Conservation (phyloP, 257 asterid genomes). For the Jacaranda copaia region DNA sequence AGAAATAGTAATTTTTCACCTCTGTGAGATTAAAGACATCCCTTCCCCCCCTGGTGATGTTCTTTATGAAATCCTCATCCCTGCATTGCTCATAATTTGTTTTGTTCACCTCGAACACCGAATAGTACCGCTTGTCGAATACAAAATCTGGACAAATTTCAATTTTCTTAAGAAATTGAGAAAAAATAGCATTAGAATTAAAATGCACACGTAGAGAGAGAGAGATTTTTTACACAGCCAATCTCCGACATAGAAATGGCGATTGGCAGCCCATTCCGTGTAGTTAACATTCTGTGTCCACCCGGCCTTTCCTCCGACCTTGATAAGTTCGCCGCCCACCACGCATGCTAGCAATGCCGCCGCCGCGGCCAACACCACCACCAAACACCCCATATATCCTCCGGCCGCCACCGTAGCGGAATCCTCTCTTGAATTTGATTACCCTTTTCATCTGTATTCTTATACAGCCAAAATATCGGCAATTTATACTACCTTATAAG, state of each 20-base stretch:
- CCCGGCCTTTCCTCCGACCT: slow-evolving; percentile 56
- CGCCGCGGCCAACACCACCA: slow-evolving; percentile 21
- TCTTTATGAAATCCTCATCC: slow-evolving; percentile 49
- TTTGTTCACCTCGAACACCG: slow-evolving; percentile 67
- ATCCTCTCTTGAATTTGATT: neutral
- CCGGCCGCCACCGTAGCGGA: neutral
- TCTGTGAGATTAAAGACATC: slow-evolving; percentile 60
- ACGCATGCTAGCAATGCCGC: slow-evolving; percentile 47
- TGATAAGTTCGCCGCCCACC: slow-evolving; percentile 32
- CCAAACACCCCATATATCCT: slow-evolving; percentile 20
- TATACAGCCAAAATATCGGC: neutral
- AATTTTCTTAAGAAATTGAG: too few species aligned
- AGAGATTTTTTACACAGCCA: slow-evolving; percentile 55
- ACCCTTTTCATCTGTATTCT: neutral
- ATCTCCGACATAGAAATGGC: slow-evolving; percentile 60
- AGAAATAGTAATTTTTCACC: slow-evolving; percentile 57
- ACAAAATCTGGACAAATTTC: slow-evolving; percentile 49
- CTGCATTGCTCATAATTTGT: slow-evolving; percentile 57
- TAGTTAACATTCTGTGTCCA: slow-evolving; percentile 61
- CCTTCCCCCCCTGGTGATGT: slow-evolving; percentile 67
- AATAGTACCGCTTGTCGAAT: slow-evolving; percentile 56
- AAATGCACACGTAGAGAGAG: neutral
- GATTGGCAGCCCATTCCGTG: slow-evolving; percentile 62
- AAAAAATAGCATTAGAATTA: too few species aligned
- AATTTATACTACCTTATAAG: neutral